Conservation (phyloP, 495 filamentous ascomycete genomes). For the Penicillium samsonianum region DNA sequence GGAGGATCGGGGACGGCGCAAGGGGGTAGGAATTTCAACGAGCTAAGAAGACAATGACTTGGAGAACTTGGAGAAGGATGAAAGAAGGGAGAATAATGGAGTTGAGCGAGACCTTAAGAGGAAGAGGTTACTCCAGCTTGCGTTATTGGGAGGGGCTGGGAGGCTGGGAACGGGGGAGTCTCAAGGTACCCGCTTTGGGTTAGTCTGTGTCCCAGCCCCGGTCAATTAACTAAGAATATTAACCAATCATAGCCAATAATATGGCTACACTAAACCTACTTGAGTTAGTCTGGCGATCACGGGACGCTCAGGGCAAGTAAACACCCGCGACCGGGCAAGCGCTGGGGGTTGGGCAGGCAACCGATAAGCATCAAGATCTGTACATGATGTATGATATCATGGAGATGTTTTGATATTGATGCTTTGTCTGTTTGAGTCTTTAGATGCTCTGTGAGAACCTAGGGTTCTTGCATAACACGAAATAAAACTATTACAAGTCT, state of each 20-base stretch:
- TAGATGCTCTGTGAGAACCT: background rate
- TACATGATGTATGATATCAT: conserved; percentile 2
- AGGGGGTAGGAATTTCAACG: background rate
- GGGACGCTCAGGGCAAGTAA: conserved; percentile 39
- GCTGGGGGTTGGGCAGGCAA: conserved; percentile 30
- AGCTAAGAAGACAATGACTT: conserved; percentile 2
- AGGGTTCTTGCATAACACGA: background rate
- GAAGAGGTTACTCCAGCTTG: conserved; percentile 19
- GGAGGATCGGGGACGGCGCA: background rate
- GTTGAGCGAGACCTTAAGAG: conserved; percentile 30
- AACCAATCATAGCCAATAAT: conserved; percentile 19
- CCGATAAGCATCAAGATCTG: conserved; percentile 19
- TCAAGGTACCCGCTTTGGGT: conserved; percentile 25
- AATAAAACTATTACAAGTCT: background rate
- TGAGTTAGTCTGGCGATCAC: conserved; percentile 34
- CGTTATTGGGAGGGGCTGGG: conserved; percentile 36
- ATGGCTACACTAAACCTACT: conserved; percentile 26
- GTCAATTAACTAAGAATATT: conserved; percentile 23
- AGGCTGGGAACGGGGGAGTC: conserved; percentile 43
- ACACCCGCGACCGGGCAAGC: conserved; percentile 32
- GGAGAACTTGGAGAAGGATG: conserved; percentile 4
- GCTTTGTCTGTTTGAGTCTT: background rate
- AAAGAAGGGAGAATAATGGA: conserved; percentile 19
- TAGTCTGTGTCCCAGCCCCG: conserved; percentile 33
- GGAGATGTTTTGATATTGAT: background rate